phyloP scores from a whole-genome alignment of 108 stramenopile genomes.

The Cyclotella sp. region DNA sequence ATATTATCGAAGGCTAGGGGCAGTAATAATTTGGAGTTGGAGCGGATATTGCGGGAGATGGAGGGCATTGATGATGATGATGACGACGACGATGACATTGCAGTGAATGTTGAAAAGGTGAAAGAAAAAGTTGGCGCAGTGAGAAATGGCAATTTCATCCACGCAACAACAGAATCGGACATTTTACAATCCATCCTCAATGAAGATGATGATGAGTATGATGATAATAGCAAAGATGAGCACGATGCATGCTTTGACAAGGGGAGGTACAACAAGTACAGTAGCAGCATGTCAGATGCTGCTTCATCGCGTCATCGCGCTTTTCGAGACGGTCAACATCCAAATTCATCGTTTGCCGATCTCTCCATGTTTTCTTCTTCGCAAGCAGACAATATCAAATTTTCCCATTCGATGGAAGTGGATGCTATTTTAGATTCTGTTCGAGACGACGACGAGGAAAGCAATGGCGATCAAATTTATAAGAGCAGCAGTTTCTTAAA shows the following conservation, averaged over 20 bases:
- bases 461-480: constrained; percentile 16
- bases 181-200: constrained; percentile 72
- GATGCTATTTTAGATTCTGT: constrained; percentile 58
- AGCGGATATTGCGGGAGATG: constrained; percentile 77
- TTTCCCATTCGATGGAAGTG: constrained; percentile 52
- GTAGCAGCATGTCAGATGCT: no score
- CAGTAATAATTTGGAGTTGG: constrained; percentile 60
- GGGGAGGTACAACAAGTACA: no score
- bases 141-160: constrained; percentile 8
- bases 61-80: constrained; percentile 47
- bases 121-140: background rate
- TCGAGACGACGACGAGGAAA: constrained; percentile 40
- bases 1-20: background rate
- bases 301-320: no score
- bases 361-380: background rate
- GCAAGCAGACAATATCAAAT: background rate
- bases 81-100: constrained; percentile 38
- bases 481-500: constrained; percentile 3
- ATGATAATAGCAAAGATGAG: constrained; percentile 12
- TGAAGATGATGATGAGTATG: constrained; percentile 71
- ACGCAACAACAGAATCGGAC: constrained; percentile 59
- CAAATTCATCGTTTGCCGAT: background rate
- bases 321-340: no score
- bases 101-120: background rate
- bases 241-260: background rate